Evolutionary conservation across 2,329 filamentous ascomycete genomes (phyloP), one percentile per base, ranked within the genome.

Genomic region (Sporothrix globosa): DNA sequence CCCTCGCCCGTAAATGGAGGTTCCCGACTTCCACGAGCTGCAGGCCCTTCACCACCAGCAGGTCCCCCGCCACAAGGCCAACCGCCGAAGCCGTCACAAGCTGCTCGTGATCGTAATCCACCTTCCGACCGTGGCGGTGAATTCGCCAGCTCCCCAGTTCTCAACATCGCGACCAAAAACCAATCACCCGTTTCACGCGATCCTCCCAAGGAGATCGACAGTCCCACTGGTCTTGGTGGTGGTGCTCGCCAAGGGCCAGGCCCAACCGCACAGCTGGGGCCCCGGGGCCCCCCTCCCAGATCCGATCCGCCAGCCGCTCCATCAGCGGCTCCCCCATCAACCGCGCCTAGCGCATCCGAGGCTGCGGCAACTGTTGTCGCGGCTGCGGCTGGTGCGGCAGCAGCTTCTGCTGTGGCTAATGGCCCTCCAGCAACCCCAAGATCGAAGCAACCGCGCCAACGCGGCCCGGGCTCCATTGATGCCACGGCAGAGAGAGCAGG

Each of bases 381-480:
- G 3, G 67, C 58, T 30, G 66, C 48, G 5, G 69, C 69, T 13
- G 75, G 74, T 30, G 77, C 80, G 13, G 70, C 30, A 2, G 24
- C 63, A 1, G 48, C 67, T 6, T 50, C 52, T 39, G 21, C 56
- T 10, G 52, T 46, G 14, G 53, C 52, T 24, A 67, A 52, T 44
- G 46, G 68, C 11, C 53, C 67, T 11, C 66, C 67, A 17, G 52
- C 70, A 11, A 67, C 70, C 2, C 63, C 63, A n/a, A 82, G 79
- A 67, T 80, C 82, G 4, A 82, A 81, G 68, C 80, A 86, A 34
- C 70, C 76, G 13, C 85, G 87, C 56, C 83, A 84, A 56, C 85
- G 88, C 21, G 83, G 85, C 48, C 89, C 90, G 76, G 85, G 85
- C 39, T 91, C 91, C 0, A 82, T 92, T 14, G 92, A 96, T 74